These are phyloP conservation scores for Gossypium turneri DNA, from an alignment of 345 rosid species.

Conservation along the genomic window DNA sequence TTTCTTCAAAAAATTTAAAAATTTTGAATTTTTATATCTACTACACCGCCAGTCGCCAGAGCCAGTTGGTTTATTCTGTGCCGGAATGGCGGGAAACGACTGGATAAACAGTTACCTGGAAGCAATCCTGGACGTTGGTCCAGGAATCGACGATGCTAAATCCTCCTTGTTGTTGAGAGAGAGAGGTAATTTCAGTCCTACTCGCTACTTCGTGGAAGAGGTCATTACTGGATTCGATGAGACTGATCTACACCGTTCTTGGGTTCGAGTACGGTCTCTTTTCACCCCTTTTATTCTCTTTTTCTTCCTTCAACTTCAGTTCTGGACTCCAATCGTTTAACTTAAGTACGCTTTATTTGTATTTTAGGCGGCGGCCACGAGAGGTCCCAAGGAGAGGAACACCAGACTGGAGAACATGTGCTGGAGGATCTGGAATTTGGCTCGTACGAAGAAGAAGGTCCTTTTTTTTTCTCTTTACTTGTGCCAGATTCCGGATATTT, in stretches of 20 bases:
- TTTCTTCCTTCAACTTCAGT: neutral
- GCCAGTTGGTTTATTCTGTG: neutral
- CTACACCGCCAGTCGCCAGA: neutral
- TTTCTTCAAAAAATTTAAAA: too few species aligned
- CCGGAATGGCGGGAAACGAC: slow-evolving; percentile 62
- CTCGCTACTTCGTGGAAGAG: slow-evolving; percentile 69
- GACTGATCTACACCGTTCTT: slow-evolving; percentile 86
- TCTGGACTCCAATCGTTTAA: neutral
- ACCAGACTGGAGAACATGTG: slow-evolving; percentile 81
- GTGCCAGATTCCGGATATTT: neutral
- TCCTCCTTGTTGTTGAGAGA: slow-evolving; percentile 68
- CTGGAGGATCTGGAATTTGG: slow-evolving; percentile 89
- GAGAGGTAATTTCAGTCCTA: slow-evolving; percentile 68
- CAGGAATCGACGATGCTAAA: slow-evolving; percentile 42
- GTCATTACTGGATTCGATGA: slow-evolving; percentile 79
- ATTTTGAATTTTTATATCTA: too few species aligned
- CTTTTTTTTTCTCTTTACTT: neutral
- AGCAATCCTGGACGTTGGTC: slow-evolving; percentile 61
- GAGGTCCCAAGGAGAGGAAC: slow-evolving; percentile 75
- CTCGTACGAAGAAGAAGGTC: slow-evolving; percentile 84
- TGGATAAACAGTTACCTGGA: slow-evolving; percentile 67
- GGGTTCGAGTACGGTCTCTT: slow-evolving; percentile 48
- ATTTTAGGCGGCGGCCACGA: slow-evolving; percentile 67
- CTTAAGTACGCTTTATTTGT: neutral
- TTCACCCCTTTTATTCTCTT: neutral